Base-by-base conservation (phyloP, 148 eudicot genomes). In the Bassia scoparia region DNA sequence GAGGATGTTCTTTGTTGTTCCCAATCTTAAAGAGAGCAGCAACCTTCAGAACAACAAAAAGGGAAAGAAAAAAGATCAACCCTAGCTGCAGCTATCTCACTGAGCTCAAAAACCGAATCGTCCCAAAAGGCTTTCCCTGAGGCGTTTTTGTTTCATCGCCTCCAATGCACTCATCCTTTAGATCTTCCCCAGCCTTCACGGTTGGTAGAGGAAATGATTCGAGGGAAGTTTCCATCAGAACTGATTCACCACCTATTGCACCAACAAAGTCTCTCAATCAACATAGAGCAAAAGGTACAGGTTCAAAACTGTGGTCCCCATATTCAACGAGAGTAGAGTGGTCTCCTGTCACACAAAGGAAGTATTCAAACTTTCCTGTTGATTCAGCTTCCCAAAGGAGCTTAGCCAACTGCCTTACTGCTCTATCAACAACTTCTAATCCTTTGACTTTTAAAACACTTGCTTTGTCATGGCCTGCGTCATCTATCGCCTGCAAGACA, bases 311-410 rank as follows among this genome's bases (percentile, higher is more conserved):
- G 85, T 94, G 98, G 84, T 94, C 98, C 2, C 98, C 98, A 52
- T 93, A 93, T 35, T 93, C 98, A n/a, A 94, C 97, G 0, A 97
- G 98, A 41, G 98, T 94, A 55, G 98, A 94, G 81, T 91, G 98
- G 74, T 94, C 98, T 38, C 98, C 97, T 0, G 97, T 91, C 63
- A 91, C 89, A 71, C 98, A 91, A 13, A 95, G 82, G 81, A 68
- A 89, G 78, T 81, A 95, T 53, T 88, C 79, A 61, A 84, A 89
- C 12, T 74, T 79, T n/a, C 97, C 94, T 5, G 80, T 77, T 77
- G 88, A 83, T 81, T 95, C 93, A 0, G 88, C 88, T 82, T 89
- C 75, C 98, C 91, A 88, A 62, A 95, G 93, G n/a, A 95, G 88
- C 79, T 78, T 86, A 8, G 97, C 96, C 27, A 95, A 85, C 81